Evolutionary conservation across 768 basidiomycete species (phyloP).

Genomic region (Harrya chromipes): DNA sequence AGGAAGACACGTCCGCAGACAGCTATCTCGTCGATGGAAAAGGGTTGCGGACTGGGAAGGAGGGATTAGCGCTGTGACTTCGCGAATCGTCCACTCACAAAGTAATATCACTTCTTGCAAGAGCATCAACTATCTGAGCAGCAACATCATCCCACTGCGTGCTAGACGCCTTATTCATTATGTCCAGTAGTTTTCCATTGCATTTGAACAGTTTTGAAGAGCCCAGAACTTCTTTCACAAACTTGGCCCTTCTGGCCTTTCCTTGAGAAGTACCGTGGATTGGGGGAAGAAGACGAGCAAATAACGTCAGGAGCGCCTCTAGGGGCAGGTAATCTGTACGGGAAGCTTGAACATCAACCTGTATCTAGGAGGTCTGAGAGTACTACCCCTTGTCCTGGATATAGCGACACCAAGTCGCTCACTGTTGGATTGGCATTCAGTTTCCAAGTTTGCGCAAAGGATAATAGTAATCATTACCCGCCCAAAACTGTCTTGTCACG

Average conservation of each 20-base stretch:
- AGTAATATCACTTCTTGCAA: slow-evolving; percentile 43
- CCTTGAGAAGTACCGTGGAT: slow-evolving; percentile 35
- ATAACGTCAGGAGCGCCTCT: slow-evolving; percentile 54
- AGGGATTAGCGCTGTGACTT: slow-evolving; percentile 1
- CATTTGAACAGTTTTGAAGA: slow-evolving; percentile 36
- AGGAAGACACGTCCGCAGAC: slow-evolving; percentile 35
- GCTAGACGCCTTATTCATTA: slow-evolving; percentile 41
- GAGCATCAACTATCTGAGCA: slow-evolving; percentile 42
- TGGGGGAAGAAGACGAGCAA: slow-evolving; percentile 54
- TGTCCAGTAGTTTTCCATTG: slow-evolving; percentile 36
- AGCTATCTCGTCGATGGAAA: slow-evolving; percentile 40
- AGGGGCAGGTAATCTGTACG: slow-evolving; percentile 51
- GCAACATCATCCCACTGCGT: slow-evolving; percentile 55
- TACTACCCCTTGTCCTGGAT: slow-evolving; percentile 45
- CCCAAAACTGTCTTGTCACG: slow-evolving; percentile 45
- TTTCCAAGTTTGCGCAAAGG: not conserved
- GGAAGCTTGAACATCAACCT: not conserved
- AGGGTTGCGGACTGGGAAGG: slow-evolving; percentile 55
- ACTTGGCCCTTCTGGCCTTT: slow-evolving; percentile 38
- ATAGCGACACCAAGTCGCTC: slow-evolving; percentile 47
- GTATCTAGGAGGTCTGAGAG: not conserved
- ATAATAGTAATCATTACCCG: slow-evolving; percentile 36
- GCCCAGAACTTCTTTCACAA: slow-evolving; percentile 52
- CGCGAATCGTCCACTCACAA: slow-evolving; percentile 40
- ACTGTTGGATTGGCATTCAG: slow-evolving; percentile 26